These are phyloP conservation scores for Bassia scoparia DNA, from an alignment of 148 eudicot genomes.

Conservation along the genomic window DNA sequence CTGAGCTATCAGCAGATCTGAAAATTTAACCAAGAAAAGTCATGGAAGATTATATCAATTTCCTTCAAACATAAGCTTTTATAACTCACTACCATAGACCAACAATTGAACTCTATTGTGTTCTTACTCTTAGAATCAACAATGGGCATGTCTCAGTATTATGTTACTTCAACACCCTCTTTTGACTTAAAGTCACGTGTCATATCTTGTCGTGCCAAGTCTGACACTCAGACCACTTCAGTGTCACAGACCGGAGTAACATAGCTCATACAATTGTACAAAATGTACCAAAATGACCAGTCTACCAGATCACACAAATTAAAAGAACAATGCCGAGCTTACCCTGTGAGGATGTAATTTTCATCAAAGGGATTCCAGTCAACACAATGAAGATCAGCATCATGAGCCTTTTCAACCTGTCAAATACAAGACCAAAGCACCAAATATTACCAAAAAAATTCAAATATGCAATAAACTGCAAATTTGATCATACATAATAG, in stretches of 20 bases:
- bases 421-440: constrained; percentile 12
- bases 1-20: constrained; percentile 91
- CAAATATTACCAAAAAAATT: neutral
- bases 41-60: neutral
- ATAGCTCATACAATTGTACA: no score
- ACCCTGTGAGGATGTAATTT: constrained; percentile 89
- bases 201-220: no score
- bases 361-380: constrained; percentile 95
- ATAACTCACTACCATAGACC: neutral
- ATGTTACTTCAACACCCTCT: no score
- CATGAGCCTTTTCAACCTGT: constrained; percentile 92
- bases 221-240: no score
- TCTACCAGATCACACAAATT: neutral
- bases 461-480: no score
- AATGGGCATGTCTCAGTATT: no score
- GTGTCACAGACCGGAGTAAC: no score
- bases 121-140: neutral
- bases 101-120: neutral
- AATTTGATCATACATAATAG: neutral
- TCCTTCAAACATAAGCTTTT: neutral
- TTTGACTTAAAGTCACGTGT: no score
- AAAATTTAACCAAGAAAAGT: constrained; percentile 13
- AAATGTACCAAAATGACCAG: neutral
- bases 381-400: constrained; percentile 95
- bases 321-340: constrained; percentile 23